phyloP scores from a whole-genome alignment of 2,329 filamentous ascomycete species.

The Aspergillus pseudoterreus region DNA sequence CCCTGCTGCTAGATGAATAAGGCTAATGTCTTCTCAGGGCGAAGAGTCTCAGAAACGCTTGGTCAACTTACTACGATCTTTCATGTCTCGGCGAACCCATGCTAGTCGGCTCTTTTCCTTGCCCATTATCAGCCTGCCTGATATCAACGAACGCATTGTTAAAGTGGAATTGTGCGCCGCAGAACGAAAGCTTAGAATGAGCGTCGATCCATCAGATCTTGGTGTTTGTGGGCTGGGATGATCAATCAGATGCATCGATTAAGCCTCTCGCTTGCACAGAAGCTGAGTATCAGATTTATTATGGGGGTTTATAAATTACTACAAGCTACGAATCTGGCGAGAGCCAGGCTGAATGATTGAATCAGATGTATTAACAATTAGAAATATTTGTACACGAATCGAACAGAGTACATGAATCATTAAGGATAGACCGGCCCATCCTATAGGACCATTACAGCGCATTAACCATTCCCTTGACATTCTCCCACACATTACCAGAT shows the following conservation, averaged over 20 bases:
- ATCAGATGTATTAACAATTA: background rate
- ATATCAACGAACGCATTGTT: constrained; percentile 42
- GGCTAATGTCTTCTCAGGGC: constrained; percentile 1
- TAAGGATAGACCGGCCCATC: constrained; percentile 1
- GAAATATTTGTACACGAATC: background rate
- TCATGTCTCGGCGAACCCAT: constrained; percentile 57
- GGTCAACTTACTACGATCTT: constrained; percentile 27
- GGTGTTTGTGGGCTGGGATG: background rate
- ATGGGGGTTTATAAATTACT: background rate
- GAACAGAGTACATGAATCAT: background rate
- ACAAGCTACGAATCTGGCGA: background rate
- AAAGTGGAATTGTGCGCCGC: constrained; percentile 49
- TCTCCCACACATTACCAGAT: constrained; percentile 14
- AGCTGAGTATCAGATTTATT: background rate
- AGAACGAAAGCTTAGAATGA: constrained; percentile 43
- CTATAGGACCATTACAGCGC: constrained; percentile 3
- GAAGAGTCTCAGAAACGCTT: constrained; percentile 20
- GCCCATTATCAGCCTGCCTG: constrained; percentile 53
- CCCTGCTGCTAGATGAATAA: background rate
- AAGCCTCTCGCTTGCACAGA: background rate
- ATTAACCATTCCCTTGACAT: constrained; percentile 13
- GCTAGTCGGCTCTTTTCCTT: constrained; percentile 50
- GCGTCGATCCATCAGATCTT: background rate
- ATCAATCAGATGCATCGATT: background rate
- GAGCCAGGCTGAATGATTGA: background rate